Conservation (phyloP, 305 asterid genomes). For the Fraxinus greggii region DNA sequence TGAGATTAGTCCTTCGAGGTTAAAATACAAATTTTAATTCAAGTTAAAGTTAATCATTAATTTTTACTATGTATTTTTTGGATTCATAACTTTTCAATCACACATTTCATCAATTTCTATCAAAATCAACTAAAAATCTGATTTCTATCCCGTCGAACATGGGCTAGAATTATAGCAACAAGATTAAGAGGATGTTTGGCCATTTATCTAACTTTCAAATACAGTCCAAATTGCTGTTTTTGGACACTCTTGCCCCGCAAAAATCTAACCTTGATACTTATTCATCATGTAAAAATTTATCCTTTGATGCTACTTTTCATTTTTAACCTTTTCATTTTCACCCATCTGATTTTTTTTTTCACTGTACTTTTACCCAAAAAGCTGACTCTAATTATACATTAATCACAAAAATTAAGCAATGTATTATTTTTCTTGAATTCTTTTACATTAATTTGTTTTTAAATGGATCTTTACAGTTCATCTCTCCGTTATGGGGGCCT, state of each 20-base stretch:
- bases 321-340: not conserved
- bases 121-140: too few species aligned
- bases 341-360: not conserved
- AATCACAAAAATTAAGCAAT: not conserved
- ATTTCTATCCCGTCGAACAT: not conserved
- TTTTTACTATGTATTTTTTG: too few species aligned
- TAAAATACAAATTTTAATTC: too few species aligned
- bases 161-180: not conserved
- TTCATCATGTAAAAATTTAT: not conserved
- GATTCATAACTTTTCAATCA: too few species aligned
- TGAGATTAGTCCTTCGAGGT: not conserved
- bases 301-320: not conserved
- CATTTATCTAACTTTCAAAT: not conserved
- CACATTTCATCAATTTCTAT: too few species aligned
- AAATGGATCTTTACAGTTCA: conserved; percentile 41
- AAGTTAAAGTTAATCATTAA: too few species aligned
- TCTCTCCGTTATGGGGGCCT: conserved; percentile 27
- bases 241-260: not conserved
- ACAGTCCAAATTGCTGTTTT: not conserved
- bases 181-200: not conserved
- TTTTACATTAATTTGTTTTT: not conserved
- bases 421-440: conserved; percentile 5
- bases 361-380: conserved; percentile 3
- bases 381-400: conserved; percentile 11
- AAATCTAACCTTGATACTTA: not conserved